These are phyloP conservation scores for Ophiostoma sp. DNA, from an alignment of 2,329 filamentous ascomycete genomes.

Conservation along the genomic window DNA sequence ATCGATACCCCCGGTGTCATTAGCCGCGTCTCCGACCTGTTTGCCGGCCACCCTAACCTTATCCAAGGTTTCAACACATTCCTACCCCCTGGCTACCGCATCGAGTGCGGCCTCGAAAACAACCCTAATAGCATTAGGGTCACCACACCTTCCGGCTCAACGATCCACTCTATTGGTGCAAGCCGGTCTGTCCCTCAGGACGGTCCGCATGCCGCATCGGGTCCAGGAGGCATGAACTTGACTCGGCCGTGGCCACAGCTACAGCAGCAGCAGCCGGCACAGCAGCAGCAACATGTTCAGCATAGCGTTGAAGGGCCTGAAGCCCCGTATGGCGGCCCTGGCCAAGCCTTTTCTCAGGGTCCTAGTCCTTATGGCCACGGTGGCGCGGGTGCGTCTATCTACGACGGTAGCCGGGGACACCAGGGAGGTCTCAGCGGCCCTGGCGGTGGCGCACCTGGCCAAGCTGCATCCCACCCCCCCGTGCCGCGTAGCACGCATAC, in stretches of 20 bases:
- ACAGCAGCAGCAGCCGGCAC: constrained; percentile 47
- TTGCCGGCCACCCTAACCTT: constrained; percentile 88
- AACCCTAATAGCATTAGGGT: constrained; percentile 95
- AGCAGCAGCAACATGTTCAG: constrained; percentile 54
- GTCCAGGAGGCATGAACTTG: constrained; percentile 42
- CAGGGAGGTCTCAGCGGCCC: constrained; percentile 18
- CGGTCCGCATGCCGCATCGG: constrained; percentile 35
- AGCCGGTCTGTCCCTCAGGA: constrained; percentile 47
- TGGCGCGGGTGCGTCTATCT: constrained; percentile 16
- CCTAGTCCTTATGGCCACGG: constrained; percentile 31
- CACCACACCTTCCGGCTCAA: constrained; percentile 96
- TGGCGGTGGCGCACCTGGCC: constrained; percentile 12
- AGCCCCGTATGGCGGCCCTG: constrained; percentile 54
- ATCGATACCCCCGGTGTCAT: constrained; percentile 98
- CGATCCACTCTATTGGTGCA: constrained; percentile 73
- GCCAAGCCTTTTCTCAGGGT: constrained; percentile 41
- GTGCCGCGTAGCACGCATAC: constrained; percentile 52
- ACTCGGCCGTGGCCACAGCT: constrained; percentile 32
- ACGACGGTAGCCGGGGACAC: constrained; percentile 21
- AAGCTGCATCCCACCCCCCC: constrained; percentile 35
- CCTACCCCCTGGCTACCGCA: constrained; percentile 87
- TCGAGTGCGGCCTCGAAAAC: constrained; percentile 89
- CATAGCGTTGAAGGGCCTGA: constrained; percentile 60
- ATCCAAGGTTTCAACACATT: constrained; percentile 99
- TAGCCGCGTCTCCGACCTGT: constrained; percentile 89